Evolutionary conservation across 2,329 filamentous ascomycete species (phyloP), one percentile per base, ranked within the genome.

Genomic region (Nigrospora oryzae): DNA sequence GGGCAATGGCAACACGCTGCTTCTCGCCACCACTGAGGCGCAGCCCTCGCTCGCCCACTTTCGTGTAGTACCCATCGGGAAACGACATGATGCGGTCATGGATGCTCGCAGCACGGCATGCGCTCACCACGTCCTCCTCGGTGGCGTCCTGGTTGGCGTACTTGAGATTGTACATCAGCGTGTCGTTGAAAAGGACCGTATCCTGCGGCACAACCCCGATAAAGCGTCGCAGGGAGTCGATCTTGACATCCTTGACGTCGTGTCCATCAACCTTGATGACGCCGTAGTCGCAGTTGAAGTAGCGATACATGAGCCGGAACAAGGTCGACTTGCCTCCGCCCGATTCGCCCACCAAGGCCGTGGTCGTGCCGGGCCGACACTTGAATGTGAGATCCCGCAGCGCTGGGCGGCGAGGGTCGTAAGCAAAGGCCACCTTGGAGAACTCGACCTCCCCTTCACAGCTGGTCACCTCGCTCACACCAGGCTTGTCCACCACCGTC

Each of bases 141-240:
- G 85, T 86, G 11, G 85, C 89, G 28, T 76, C 65, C 37, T 87
- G 86, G 51, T 91, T 91, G 48, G 90, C 89, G 60, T 96, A 95
- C 61, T 83, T 85, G 49, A 96, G 71, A 60, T 96, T 96, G 68
- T 95, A 95, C 88, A 95, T 93, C 51, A 96, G 70, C 1, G 86
- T 85, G 63, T 95, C 90, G 62, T 95, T 95, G 75, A 96, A 96
- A 38, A 96, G 73, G 6, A 95, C 86, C 5, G 91, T 96, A 57
- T 98, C 93, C 63, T 98, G 93, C 1, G 93, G 93, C 7, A 98
- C 93, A 37, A 98, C 91, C 19, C 93, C 93, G 57, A 98, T 96
- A 61, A 90, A 85, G 48, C 79, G 78, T 53, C 93, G 82, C 45
- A 98, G 74, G n/a, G 89, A 95, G 65, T 96, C 88, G 55, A 97